Conservation (phyloP, 768 basidiomycete genomes). For the Termitomyces sp. region DNA sequence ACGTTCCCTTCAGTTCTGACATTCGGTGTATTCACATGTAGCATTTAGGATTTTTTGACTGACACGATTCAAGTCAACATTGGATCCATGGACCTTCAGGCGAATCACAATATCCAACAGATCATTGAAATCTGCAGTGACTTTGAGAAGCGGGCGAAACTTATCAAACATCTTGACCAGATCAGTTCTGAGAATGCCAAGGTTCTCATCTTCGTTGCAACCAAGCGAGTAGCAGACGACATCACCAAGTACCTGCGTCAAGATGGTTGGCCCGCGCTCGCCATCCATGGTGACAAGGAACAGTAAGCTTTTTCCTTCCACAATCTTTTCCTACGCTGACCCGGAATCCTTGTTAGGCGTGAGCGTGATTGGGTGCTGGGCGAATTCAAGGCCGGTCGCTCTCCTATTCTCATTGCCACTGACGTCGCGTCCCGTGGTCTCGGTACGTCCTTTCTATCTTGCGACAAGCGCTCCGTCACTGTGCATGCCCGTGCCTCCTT, state of each 20-base stretch:
- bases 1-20: background rate
- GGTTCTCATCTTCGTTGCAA: conserved; percentile 97
- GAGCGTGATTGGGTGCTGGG: conserved; percentile 99
- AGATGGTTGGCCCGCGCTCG: conserved; percentile 99
- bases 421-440: conserved; percentile 99
- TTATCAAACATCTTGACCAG: conserved; percentile 95
- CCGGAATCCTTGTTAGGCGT: conserved; percentile 44
- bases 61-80: conserved; percentile 99
- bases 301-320: conserved; percentile 52
- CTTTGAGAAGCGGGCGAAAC: conserved; percentile 93
- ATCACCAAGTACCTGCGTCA: conserved; percentile 96
- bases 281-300: conserved; percentile 99
- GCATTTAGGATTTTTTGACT: conserved; percentile 79
- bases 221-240: conserved; percentile 97
- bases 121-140: conserved; percentile 96
- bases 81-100: conserved; percentile 96
- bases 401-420: conserved; percentile 97
- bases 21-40: background rate
- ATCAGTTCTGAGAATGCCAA: conserved; percentile 97
- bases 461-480: conserved; percentile 43
- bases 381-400: conserved; percentile 98
- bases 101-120: conserved; percentile 97
- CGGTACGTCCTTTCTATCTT: conserved; percentile 78
- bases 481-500: conserved; percentile 22
- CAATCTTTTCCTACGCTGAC: background rate